Conservation (phyloP, 2,329 filamentous ascomycete genomes). For the Rugonectria rugulosa region DNA sequence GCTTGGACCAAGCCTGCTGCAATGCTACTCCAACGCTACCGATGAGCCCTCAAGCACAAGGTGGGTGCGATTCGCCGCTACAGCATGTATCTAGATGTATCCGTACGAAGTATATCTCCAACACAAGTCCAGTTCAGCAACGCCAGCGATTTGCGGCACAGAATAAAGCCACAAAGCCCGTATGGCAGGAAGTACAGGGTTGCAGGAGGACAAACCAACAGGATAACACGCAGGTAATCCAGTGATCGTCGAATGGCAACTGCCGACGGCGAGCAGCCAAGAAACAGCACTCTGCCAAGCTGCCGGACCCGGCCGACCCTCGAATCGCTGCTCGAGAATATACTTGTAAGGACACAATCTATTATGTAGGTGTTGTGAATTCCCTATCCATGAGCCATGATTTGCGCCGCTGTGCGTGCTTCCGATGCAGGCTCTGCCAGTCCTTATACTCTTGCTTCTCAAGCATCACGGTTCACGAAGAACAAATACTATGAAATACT, state of each 20-base stretch:
- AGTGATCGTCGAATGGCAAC: constrained; percentile 9
- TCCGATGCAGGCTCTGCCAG: no score
- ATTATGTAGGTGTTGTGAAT: constrained; percentile 11
- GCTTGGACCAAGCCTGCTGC: constrained; percentile 36
- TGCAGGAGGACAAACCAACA: constrained; percentile 5
- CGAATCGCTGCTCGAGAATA: constrained; percentile 11
- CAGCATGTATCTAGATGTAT: no score
- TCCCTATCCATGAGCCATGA: constrained; percentile 10
- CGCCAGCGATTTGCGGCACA: constrained; percentile 9
- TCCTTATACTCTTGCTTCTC: no score
- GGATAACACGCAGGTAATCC: not conserved
- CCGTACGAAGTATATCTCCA: constrained; percentile 1
- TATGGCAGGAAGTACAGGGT: constrained; percentile 8
- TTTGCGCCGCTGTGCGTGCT: constrained; percentile 9
- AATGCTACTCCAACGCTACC: constrained; percentile 24
- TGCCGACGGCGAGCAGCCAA: constrained; percentile 12
- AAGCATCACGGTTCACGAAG: no score
- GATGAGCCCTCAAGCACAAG: constrained; percentile 13
- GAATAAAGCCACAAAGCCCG: not conserved
- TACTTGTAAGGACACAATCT: not conserved
- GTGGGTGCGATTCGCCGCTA: constrained; percentile 2
- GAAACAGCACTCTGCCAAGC: not conserved
- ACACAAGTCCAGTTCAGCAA: constrained; percentile 7
- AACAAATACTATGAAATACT: not conserved
- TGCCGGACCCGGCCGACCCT: constrained; percentile 13